A percentile compares a stretch with the other conserved stretches of the same genome.
Evolutionary conservation across 106 monocot species (phyloP).

Genomic region (Dioscorea zingiberensis): DNA sequence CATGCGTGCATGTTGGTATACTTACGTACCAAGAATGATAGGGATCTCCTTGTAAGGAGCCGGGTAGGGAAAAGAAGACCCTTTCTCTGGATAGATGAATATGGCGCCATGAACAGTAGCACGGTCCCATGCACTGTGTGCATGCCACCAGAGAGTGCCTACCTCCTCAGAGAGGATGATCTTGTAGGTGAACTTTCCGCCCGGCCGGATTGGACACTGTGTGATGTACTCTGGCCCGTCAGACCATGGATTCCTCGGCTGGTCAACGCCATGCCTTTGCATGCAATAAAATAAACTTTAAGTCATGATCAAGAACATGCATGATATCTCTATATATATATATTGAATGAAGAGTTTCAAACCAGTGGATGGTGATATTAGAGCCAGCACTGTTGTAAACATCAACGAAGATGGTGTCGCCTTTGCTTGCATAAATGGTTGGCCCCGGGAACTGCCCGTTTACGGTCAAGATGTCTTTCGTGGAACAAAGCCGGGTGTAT

Average conservation of each 20-base stretch:
- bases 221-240: constrained; percentile 22
- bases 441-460: constrained; percentile 54
- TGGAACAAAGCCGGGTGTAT: constrained; percentile 36
- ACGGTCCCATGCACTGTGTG: constrained; percentile 17
- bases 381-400: constrained; percentile 30
- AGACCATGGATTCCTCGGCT: not conserved
- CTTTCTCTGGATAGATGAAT: constrained; percentile 3
- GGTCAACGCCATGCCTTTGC: too few species aligned
- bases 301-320: too few species aligned
- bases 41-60: not conserved
- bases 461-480: constrained; percentile 39
- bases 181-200: constrained; percentile 3
- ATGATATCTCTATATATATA: too few species aligned
- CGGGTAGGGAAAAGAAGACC: constrained; percentile 3
- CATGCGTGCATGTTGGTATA: not conserved
- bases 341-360: not conserved
- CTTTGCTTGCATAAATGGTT: constrained; percentile 39
- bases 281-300: too few species aligned
- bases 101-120: constrained; percentile 22
- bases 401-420: constrained; percentile 36
- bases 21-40: constrained; percentile 10
- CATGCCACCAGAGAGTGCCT: constrained; percentile 24
- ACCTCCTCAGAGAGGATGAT: constrained; percentile 5
- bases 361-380: constrained; percentile 54
- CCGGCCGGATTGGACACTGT: constrained; percentile 19